Base-by-base conservation (phyloP, 768 basidiomycete genomes). In the Phlebiopsis flavidoalba region DNA sequence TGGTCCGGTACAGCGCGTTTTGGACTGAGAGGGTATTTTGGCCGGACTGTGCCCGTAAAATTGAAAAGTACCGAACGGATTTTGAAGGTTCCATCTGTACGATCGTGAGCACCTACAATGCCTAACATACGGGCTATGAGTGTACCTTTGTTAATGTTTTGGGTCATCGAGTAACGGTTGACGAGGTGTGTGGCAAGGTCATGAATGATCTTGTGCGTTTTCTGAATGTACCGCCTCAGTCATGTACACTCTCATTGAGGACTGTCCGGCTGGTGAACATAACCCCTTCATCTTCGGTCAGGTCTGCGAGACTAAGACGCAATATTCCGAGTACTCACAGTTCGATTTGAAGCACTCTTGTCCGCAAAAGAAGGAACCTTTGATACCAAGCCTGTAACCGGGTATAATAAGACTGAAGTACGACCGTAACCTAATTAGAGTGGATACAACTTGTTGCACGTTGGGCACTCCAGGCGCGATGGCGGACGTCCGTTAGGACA, bases 321-420 rank as follows among this genome's bases (percentile, higher is more conserved):
- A 53, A 57, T 53, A 19, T 6, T 14, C 3, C 3, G 19, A 17
- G 15, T 11, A 80, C 94, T 79, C 73, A 95, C 96, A 98, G 73
- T 84, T 88, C 51, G 87, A 83, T 75, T 97, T 98, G 84, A 98
- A 98, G 76, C 96, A 98, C 54, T 91, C 93, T 74, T 98, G 96
- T 24, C 87, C 86, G 65, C 96, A 98, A 76, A 95, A 98, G 71
- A 89, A 91, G 35, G 91, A 93, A 33, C 91, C 90, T 52, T 80
- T 81, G 64, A 94, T 88, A 55, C 89, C 90, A 36, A 93, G 79
- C 71, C 91, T 93, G 65, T 40, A 62, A 61, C 51, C 7, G 14
- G 33, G 40, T 17, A 17, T 2, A 43, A 43, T 43, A 17, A 43
- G 64, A 66, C 58, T 64, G 53, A 64, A 47, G 45, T 35, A 51